Percentiles rank a stretch among this genome's conserved stretches.
Evolutionary conservation across 2,329 filamentous ascomycete genomes (phyloP).

Genomic region (Colletotrichum sp.): DNA sequence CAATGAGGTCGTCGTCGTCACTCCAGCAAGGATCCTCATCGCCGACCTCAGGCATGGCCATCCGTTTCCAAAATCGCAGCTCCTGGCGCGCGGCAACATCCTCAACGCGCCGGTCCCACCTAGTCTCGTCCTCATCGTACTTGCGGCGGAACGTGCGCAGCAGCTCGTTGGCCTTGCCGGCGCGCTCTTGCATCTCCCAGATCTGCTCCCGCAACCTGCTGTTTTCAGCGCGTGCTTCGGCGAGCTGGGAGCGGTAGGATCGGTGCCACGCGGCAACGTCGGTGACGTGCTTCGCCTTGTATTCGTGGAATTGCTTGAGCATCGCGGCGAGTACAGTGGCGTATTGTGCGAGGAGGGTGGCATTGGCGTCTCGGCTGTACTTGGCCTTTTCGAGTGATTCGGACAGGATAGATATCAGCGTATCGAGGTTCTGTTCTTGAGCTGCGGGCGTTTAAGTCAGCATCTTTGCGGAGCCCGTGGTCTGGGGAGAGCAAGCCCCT

Average conservation of each 20-base stretch:
- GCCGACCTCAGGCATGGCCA: slow-evolving; percentile 66
- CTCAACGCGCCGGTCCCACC: slow-evolving; percentile 59
- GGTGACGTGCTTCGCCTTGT: slow-evolving; percentile 66
- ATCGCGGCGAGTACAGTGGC: slow-evolving; percentile 61
- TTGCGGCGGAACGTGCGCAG: slow-evolving; percentile 61
- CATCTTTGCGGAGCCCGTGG: background rate
- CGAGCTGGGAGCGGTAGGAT: slow-evolving; percentile 69
- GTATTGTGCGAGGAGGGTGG: slow-evolving; percentile 61
- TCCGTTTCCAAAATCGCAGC: slow-evolving; percentile 69
- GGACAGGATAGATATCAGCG: slow-evolving; percentile 64
- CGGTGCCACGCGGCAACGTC: slow-evolving; percentile 70
- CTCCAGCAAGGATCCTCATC: slow-evolving; percentile 68
- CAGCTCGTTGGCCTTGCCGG: slow-evolving; percentile 61
- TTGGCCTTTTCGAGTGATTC: slow-evolving; percentile 68
- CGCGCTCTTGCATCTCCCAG: slow-evolving; percentile 69
- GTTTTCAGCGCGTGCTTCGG: slow-evolving; percentile 70
- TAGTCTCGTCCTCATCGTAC: slow-evolving; percentile 60
- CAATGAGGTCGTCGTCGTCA: slow-evolving; percentile 69
- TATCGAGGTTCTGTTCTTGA: slow-evolving; percentile 65
- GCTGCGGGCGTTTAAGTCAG: slow-evolving; percentile 39
- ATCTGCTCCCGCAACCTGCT: slow-evolving; percentile 67
- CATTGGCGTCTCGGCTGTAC: slow-evolving; percentile 65
- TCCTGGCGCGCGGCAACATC: slow-evolving; percentile 61
- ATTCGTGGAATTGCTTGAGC: slow-evolving; percentile 69
- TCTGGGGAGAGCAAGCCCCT: background rate